Conservation (phyloP, 768 basidiomycete species). For the Pulveroboletus sp. region DNA sequence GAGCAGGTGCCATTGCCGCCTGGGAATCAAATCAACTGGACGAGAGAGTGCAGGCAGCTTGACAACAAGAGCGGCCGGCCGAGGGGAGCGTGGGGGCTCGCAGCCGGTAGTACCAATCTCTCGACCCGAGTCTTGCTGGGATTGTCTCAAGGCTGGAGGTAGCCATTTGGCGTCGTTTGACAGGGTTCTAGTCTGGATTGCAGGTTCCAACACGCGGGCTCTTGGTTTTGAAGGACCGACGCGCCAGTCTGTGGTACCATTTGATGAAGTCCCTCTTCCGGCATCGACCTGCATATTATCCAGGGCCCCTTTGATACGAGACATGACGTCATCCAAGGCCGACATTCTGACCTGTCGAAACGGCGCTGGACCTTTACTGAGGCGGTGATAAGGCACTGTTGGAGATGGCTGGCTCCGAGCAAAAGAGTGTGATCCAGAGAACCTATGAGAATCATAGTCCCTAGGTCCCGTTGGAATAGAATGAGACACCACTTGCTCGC, state of each 20-base stretch:
- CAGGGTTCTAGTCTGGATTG: slow-evolving; percentile 9
- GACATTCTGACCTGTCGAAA: slow-evolving; percentile 62
- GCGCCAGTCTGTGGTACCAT: slow-evolving; percentile 23
- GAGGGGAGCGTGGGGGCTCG: slow-evolving; percentile 50
- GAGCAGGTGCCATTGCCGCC: slow-evolving; percentile 46
- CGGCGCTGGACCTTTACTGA: slow-evolving; percentile 20
- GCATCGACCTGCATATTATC: slow-evolving; percentile 60
- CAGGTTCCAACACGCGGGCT: slow-evolving; percentile 17
- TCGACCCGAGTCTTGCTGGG: slow-evolving; percentile 35
- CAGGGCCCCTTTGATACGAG: slow-evolving; percentile 79
- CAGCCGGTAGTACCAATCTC: slow-evolving; percentile 44
- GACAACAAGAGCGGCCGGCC: slow-evolving; percentile 39
- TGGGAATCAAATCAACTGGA: slow-evolving; percentile 43
- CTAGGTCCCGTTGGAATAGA: slow-evolving; percentile 1
- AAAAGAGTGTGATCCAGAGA: slow-evolving; percentile 11
- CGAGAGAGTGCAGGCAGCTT: slow-evolving; percentile 46
- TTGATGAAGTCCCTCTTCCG: slow-evolving; percentile 18
- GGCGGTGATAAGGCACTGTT: slow-evolving; percentile 20
- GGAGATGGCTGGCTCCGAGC: slow-evolving; percentile 17
- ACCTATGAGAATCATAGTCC: slow-evolving; percentile 19
- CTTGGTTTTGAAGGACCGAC: slow-evolving; percentile 19
- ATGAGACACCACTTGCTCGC: slow-evolving; percentile 7
- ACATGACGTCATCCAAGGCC: slow-evolving; percentile 78
- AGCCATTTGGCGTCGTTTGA: slow-evolving; percentile 51
- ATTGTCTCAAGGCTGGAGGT: slow-evolving; percentile 50